Evolutionary conservation across 2,329 filamentous ascomycete species (phyloP).

Genomic region (Colletotrichum liriopes): DNA sequence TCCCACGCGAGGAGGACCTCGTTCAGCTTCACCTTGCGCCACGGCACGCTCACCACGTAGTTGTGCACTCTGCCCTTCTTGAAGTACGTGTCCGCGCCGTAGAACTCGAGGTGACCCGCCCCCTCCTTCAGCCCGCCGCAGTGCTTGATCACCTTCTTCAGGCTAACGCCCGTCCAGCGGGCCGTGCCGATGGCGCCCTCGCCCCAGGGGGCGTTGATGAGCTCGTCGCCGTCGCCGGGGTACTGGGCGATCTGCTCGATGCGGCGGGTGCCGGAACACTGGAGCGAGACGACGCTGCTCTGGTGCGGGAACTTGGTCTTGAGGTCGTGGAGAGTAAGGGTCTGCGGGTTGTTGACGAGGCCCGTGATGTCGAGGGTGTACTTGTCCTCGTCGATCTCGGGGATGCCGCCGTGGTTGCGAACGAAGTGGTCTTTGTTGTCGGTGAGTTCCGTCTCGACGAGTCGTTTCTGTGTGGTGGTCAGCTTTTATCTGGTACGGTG

Average conservation of each 20-base stretch:
- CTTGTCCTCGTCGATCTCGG: slow-evolving; percentile 71
- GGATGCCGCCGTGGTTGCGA: slow-evolving; percentile 81
- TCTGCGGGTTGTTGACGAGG: slow-evolving; percentile 71
- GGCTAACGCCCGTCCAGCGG: slow-evolving; percentile 72
- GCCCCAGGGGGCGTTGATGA: slow-evolving; percentile 70
- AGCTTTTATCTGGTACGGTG: not conserved
- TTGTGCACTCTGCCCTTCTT: slow-evolving; percentile 77
- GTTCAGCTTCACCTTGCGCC: slow-evolving; percentile 76
- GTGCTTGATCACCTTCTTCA: slow-evolving; percentile 80
- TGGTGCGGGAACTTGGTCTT: slow-evolving; percentile 76
- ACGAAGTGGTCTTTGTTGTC: slow-evolving; percentile 74
- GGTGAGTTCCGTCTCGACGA: slow-evolving; percentile 71
- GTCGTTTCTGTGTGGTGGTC: slow-evolving; percentile 65
- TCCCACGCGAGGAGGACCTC: slow-evolving; percentile 80
- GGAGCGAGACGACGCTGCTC: slow-evolving; percentile 72
- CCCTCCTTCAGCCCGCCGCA: slow-evolving; percentile 73
- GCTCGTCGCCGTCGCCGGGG: slow-evolving; percentile 77
- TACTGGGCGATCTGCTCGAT: slow-evolving; percentile 79
- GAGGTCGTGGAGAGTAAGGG: slow-evolving; percentile 72
- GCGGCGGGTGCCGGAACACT: slow-evolving; percentile 79
- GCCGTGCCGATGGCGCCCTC: slow-evolving; percentile 80
- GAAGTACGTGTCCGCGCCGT: slow-evolving; percentile 81
- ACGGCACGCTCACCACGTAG: slow-evolving; percentile 78
- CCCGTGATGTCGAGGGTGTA: slow-evolving; percentile 72
- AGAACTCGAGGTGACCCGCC: slow-evolving; percentile 77